Base-by-base conservation (phyloP, 768 basidiomycete genomes). In the Tulasnella sp. region DNA sequence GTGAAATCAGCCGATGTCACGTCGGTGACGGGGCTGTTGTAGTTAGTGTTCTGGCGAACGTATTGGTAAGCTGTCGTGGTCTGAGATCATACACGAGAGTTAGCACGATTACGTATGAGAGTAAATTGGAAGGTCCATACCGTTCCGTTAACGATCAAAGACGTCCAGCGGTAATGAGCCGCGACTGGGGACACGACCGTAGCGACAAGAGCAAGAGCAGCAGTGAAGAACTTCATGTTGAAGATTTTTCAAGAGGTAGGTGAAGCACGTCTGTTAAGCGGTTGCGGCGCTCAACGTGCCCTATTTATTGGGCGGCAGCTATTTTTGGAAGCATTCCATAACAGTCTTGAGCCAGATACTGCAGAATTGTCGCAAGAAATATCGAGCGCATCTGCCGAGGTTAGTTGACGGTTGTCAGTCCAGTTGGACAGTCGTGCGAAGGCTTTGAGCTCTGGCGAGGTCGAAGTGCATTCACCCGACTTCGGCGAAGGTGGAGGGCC, bases 11-110 rank as follows among this genome's bases (percentile, higher is more conserved):
- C 39, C 32, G 69, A 71, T 26, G 67, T 44, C 18, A 72, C 77
- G 23, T 70, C 67, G 37, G 70, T 70, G 13, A 77, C 77, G 18
- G 77, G 77, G 29, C 29, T 35, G 77, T 77, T 77, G 51, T 57
- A 76, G 57, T 29, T 61, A 2, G 61, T 76, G 75, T 76, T 18
- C 35, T 11, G 75, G 26, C 75, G 57, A 20, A 76, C 75, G 15
- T 76, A 76, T 35, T 76, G 46, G 40, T 74, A 76, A 57, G 51
- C 39, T 26, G 73, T 18, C 6, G 75, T 37, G 37, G 51, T 67
- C 75, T 61, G 51, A n/a, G 16, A 16, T 9, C 5, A 15, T 23
- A 35, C 7, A 35, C n/a, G 13, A 13, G 29, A 3, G 51, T 71
- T 5, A 44, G 70, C 23, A 44, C 16, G 29, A 39, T 71, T 16